phyloP scores from a whole-genome alignment of 2,329 filamentous ascomycete species.

The Trichoderma sp. region DNA sequence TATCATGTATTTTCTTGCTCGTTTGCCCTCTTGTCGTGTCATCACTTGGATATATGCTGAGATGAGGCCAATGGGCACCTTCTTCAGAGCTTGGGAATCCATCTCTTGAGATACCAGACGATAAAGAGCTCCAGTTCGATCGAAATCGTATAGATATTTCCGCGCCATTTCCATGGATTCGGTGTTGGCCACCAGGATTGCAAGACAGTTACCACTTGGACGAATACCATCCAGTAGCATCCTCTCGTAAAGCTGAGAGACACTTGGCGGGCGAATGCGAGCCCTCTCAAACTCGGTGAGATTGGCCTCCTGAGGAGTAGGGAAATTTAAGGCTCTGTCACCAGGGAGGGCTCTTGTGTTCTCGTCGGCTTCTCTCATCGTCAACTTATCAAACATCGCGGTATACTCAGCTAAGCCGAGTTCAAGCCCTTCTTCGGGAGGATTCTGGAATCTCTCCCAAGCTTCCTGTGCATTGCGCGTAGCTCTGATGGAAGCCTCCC shows the following conservation, averaged over 20 bases:
- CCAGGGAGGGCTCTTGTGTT: constrained; percentile 51
- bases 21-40: constrained; percentile 27
- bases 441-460: constrained; percentile 53
- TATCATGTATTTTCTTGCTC: constrained; percentile 31
- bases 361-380: constrained; percentile 35
- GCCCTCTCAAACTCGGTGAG: constrained; percentile 66
- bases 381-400: constrained; percentile 62
- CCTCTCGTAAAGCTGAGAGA: constrained; percentile 58
- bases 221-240: constrained; percentile 55
- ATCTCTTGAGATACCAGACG: constrained; percentile 30
- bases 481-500: constrained; percentile 59
- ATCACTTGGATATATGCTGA: constrained; percentile 49
- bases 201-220: constrained; percentile 53
- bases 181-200: constrained; percentile 57
- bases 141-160: constrained; percentile 52
- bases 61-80: constrained; percentile 42
- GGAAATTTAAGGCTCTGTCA: constrained; percentile 56
- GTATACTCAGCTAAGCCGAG: constrained; percentile 52
- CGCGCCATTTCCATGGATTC: constrained; percentile 48
- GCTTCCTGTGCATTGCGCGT: constrained; percentile 64
- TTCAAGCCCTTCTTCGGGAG: constrained; percentile 35
- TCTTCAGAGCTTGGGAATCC: constrained; percentile 28
- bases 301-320: constrained; percentile 45
- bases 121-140: constrained; percentile 17
- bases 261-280: constrained; percentile 60